These are phyloP conservation scores for Pseudopediastrum boryanum DNA, from an alignment of 139 green algal genomes.

Conservation along the genomic window DNA sequence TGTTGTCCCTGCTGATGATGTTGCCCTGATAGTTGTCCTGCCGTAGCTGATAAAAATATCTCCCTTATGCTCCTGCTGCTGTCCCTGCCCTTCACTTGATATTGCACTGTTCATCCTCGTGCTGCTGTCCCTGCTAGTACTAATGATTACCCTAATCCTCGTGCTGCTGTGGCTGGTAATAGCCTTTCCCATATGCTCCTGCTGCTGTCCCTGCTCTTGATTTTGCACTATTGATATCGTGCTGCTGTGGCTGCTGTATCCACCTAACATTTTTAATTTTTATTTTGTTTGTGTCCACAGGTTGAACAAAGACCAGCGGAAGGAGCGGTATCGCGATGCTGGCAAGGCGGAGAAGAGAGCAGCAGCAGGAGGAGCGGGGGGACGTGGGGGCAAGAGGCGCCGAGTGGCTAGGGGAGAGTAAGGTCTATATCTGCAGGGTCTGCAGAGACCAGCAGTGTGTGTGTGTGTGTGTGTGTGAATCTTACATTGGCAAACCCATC, in stretches of 20 bases:
- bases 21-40: too few species aligned
- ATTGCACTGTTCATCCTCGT: too few species aligned
- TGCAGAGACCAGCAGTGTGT: too few species aligned
- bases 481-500: too few species aligned
- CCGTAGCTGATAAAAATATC: too few species aligned
- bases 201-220: neutral
- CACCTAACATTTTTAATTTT: neutral
- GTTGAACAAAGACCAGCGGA: constrained; percentile 28
- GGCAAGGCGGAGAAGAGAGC: constrained; percentile 34
- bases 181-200: neutral
- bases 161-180: constrained; percentile 4
- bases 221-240: neutral
- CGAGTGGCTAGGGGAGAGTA: too few species aligned
- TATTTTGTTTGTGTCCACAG: neutral
- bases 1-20: too few species aligned
- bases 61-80: too few species aligned
- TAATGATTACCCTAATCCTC: neutral
- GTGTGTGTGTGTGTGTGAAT: too few species aligned
- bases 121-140: neutral
- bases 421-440: too few species aligned
- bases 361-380: constrained; percentile 7
- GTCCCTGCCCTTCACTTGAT: too few species aligned
- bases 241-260: neutral
- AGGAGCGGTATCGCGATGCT: neutral
- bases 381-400: neutral